Evolutionary conservation across 169 alveolate species (phyloP), one percentile per base, ranked within the genome.

Genomic region (Plasmodium cynomolgi): DNA sequence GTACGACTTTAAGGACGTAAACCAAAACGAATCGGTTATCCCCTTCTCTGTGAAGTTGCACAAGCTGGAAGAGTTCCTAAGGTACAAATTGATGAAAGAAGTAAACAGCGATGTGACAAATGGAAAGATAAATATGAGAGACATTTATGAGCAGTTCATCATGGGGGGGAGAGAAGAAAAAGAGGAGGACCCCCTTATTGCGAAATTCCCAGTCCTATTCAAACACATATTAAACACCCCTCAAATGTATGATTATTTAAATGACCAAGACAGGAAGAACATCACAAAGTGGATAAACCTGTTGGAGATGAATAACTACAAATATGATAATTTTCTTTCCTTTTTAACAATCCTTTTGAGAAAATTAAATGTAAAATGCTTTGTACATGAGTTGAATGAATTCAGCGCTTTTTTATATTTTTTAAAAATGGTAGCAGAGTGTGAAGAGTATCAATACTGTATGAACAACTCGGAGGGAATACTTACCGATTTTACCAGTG

Each of bases 331-430:
- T 15, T 85, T 72, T n/a, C 17, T n/a, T 31, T 7, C 93, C 15
- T 85, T 85, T 50, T 50, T 85, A 31, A 54, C 29, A 6, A 74
- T 74, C 17, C 41, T 85, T 26, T 75, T 85, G 79, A 34, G 6
- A 33, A 85, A 54, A 74, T 73, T 85, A 85, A 85, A 85, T 11
- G 81, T 75, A 74, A 85, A 73, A 41, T 41, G 23, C 31, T 85
- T 85, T 17, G 33, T 79, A 29, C n/a, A 29, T 33, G 41, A 74
- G 54, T 50, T 74, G 4, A 85, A 85, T 33, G 81, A 85, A 15
- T 74, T 85, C 23, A 85, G 93, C 79, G 84, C 93, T 1, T 85
- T 47, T 74, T 85, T 85, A 85, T 85, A 85, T 85, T 85, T 85
- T 74, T 47, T 85, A 50, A 85, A 85, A 54, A 47, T 85, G 37